Evolutionary conservation across 352 stramenopile species (phyloP), one percentile per base, ranked within the genome.

Genomic region (Elongisporangium prolatum): DNA sequence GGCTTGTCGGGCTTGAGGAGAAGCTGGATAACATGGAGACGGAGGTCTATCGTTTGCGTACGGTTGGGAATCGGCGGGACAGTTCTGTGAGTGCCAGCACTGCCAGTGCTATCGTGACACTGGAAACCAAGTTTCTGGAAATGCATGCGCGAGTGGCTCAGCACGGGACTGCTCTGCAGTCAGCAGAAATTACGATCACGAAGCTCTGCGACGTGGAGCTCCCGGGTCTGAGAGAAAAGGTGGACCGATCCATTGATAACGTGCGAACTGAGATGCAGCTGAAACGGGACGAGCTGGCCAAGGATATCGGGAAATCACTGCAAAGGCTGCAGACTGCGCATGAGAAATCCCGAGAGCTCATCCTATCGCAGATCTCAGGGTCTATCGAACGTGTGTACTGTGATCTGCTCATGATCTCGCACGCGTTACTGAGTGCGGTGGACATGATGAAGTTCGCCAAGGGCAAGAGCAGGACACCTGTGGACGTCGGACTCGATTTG

Each of bases 21-120:
- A 86, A 86, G 18, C 57, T 90, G 6, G 72, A 86, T 18, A 59
- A 67, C 1, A 51, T 86, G 2, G 75, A 88, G 24, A 59, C 78
- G 14, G 80, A 90, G 40, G 58, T 90, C 5, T 68, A 80, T 3
- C 72, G 76, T 17, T 52, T 88, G 34, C 72, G 76, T 10, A 73
- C 34, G 10, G 34, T 68, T 17, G 71, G 60, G 2, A 60, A 58
- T 7, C 68, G 74, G 3, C 74, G 74, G 2, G 77, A 75, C 11
- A 86, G 63, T 34, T 69, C 73, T 1, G 38, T 64, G 1, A 61
- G 53, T 13, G 66, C 63, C 5, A 68, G 67, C 16, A 59, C 67
- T 8, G 55, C 67, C 0, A 72, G 22, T 18, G 63, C 64, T 2
- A 63, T 75, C 14, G 65, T 61, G 1, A 65, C 49, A 10, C 56